Conservation (phyloP, 345 rosid genomes). For the Eucalyptus cladocalyx region DNA sequence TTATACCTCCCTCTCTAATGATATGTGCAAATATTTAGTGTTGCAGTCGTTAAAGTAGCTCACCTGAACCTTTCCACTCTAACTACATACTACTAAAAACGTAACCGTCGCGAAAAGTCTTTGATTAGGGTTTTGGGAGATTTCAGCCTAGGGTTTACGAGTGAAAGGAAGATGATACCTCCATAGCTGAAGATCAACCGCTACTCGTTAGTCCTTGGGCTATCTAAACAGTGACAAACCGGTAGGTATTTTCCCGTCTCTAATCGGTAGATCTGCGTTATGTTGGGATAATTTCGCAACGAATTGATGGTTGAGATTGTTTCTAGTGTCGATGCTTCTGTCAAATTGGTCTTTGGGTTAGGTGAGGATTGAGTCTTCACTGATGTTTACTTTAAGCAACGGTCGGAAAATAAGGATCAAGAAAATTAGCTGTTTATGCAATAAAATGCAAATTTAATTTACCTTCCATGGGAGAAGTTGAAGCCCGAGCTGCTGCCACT, state of each 20-base stretch:
- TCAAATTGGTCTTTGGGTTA: not conserved
- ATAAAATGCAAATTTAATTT: not conserved
- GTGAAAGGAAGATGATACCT: not conserved
- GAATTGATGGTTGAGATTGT: not conserved
- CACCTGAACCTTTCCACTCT: not conserved
- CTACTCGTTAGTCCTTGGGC: not conserved
- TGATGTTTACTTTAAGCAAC: not conserved
- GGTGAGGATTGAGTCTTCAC: not conserved
- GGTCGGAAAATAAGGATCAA: not conserved
- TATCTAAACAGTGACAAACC: not conserved
- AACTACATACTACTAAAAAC: not conserved
- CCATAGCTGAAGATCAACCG: not conserved
- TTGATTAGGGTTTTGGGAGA: not conserved
- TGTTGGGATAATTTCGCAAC: not conserved
- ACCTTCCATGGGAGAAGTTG: not conserved
- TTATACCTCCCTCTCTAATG: not conserved
- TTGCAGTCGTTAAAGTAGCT: not conserved
- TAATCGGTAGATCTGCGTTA: not conserved
- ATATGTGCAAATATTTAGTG: not conserved
- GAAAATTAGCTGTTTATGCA: not conserved
- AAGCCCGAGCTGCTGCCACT: not conserved
- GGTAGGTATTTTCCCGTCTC: not conserved
- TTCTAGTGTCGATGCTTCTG: not conserved
- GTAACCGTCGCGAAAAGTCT: not conserved
- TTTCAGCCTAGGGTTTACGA: not conserved